Percentiles rank a stretch among this genome's conserved stretches.
phyloP scores from a whole-genome alignment of 495 filamentous ascomycete genomes.

The Annulohypoxylon moriforme region DNA sequence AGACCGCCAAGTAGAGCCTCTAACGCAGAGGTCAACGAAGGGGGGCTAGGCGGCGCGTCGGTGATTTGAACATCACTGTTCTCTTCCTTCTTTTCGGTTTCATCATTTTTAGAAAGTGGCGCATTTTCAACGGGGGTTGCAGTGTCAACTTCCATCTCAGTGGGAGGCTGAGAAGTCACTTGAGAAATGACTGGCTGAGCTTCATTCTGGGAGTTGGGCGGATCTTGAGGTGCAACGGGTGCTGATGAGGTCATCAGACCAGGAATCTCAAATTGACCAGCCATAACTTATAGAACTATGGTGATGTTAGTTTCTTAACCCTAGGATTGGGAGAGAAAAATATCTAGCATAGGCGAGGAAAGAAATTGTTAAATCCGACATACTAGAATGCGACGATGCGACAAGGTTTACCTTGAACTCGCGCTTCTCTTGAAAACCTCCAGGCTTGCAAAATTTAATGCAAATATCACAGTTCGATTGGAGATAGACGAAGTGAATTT shows the following conservation, averaged over 20 bases:
- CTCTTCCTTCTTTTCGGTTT: slow-evolving; percentile 12
- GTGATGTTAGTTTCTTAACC: neutral
- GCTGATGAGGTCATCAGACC: slow-evolving; percentile 43
- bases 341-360: neutral
- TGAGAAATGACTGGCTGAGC: slow-evolving; percentile 14
- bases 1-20: slow-evolving; percentile 60
- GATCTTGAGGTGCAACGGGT: slow-evolving; percentile 11
- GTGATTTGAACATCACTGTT: slow-evolving; percentile 5
- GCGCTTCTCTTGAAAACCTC: neutral
- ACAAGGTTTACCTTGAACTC: neutral
- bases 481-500: neutral
- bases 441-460: neutral
- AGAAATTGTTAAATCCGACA: neutral
- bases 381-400: neutral
- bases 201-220: slow-evolving; percentile 16
- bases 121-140: neutral
- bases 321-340: neutral
- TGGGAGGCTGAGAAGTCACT: slow-evolving; percentile 18
- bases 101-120: neutral
- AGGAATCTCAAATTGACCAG: slow-evolving; percentile 55
- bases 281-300: slow-evolving; percentile 53
- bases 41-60: slow-evolving; percentile 46
- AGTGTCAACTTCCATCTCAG: slow-evolving; percentile 31
- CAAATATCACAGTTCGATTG: neutral
- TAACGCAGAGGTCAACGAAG: slow-evolving; percentile 55